Conservation (phyloP, 345 rosid species). For the Psidium guajava region DNA sequence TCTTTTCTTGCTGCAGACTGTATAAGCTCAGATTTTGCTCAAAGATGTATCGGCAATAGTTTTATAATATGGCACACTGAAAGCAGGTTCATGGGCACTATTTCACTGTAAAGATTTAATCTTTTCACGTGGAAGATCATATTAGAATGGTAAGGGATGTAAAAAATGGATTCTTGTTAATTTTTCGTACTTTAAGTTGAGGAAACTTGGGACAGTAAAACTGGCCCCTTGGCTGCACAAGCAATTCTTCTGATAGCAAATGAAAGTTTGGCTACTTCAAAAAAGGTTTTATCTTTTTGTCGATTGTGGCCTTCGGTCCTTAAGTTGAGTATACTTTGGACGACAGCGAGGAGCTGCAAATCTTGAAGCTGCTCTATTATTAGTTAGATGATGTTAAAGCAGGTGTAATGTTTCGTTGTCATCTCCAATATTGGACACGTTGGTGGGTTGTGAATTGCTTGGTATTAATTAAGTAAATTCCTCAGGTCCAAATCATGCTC, state of each 20-base stretch:
- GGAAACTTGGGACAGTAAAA: neutral
- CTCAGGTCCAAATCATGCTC: neutral
- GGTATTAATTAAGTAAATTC: neutral
- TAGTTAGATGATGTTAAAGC: neutral
- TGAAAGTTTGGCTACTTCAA: neutral
- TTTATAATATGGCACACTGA: neutral
- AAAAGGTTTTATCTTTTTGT: neutral
- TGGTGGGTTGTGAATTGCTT: neutral
- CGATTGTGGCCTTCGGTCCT: neutral
- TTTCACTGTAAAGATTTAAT: neutral
- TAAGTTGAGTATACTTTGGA: neutral
- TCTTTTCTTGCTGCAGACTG: neutral
- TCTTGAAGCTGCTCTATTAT: neutral
- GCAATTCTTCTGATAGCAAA: neutral
- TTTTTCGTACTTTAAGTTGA: neutral
- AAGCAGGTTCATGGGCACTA: neutral
- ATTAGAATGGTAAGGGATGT: neutral
- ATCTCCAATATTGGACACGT: neutral
- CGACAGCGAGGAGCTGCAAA: neutral
- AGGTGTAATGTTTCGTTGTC: neutral
- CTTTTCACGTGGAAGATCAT: neutral
- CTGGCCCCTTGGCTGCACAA: neutral
- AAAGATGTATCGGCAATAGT: neutral
- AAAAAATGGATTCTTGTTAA: neutral
- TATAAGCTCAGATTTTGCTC: neutral